phyloP scores from a whole-genome alignment of 768 basidiomycete species.

The Pholiota microspora region DNA sequence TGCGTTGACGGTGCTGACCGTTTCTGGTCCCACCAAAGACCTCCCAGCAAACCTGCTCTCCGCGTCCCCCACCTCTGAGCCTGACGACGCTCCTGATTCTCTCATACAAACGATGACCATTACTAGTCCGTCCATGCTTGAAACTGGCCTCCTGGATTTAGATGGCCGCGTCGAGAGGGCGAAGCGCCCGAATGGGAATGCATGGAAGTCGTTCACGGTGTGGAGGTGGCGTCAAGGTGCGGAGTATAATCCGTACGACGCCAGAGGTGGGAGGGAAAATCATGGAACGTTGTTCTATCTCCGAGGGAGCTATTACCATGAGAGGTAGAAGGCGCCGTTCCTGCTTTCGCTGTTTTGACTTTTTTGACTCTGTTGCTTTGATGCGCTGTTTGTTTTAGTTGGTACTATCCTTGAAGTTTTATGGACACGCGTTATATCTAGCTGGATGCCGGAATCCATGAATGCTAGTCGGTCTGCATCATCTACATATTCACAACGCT shows the following conservation, averaged over 20 bases:
- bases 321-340: no score
- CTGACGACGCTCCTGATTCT: not conserved
- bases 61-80: constrained; percentile 12
- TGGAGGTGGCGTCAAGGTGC: constrained; percentile 47
- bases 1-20: constrained; percentile 40
- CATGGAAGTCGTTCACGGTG: constrained; percentile 56
- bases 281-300: constrained; percentile 52
- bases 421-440: no score
- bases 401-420: no score
- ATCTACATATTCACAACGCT: no score
- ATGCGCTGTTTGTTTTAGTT: no score
- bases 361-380: no score
- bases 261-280: constrained; percentile 41
- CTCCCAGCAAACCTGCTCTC: constrained; percentile 37
- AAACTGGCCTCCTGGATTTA: constrained; percentile 47
- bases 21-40: constrained; percentile 31
- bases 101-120: constrained; percentile 34
- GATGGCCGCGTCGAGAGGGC: constrained; percentile 46
- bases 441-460: no score
- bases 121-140: constrained; percentile 46
- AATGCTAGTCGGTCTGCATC: no score
- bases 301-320: constrained; percentile 38
- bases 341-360: no score
- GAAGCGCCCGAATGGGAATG: constrained; percentile 46
- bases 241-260: constrained; percentile 18